Percentiles rank a stretch among this genome's conserved stretches.
These are phyloP conservation scores for Camellia granthamiana DNA, from an alignment of 148 eudicot genomes.

Conservation along the genomic window DNA sequence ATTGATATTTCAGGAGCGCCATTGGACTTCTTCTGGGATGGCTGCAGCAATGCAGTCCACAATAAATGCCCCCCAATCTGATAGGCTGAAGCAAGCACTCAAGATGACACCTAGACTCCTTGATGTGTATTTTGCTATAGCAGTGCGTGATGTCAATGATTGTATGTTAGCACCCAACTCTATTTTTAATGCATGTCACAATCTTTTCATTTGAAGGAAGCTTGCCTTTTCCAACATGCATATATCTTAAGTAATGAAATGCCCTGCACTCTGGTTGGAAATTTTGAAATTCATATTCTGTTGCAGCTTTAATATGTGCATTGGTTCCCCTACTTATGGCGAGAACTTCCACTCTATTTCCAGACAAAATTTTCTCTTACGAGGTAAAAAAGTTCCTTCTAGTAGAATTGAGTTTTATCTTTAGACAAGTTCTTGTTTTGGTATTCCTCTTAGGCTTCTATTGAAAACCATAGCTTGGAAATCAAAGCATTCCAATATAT, in stretches of 20 bases:
- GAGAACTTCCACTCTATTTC: slow-evolving; percentile 71
- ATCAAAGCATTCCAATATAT: background rate
- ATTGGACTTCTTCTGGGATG: slow-evolving; percentile 88
- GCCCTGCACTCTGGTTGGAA: background rate
- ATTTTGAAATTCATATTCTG: slow-evolving; percentile 2
- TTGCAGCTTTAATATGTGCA: slow-evolving; percentile 88
- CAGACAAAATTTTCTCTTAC: slow-evolving; percentile 67
- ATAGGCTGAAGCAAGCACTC: slow-evolving; percentile 73
- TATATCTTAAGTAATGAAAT: background rate
- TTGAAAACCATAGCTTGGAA: background rate
- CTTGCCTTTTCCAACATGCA: background rate
- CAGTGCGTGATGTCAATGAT: slow-evolving; percentile 72
- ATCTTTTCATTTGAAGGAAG: background rate
- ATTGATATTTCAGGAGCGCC: slow-evolving; percentile 72
- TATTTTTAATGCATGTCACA: background rate
- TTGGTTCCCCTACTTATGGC: slow-evolving; percentile 81
- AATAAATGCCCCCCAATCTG: slow-evolving; percentile 56
- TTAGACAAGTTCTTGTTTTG: background rate
- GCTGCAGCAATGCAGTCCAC: slow-evolving; percentile 78
- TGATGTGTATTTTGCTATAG: slow-evolving; percentile 79
- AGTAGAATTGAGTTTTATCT: background rate
- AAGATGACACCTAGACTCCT: slow-evolving; percentile 79
- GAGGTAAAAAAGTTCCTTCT: slow-evolving; percentile 49
- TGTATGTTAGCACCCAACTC: slow-evolving; percentile 43
- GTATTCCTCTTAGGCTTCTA: background rate